A percentile compares a stretch with the other conserved stretches of the same genome.
These are phyloP conservation scores for Albatrellus ellisii DNA, from an alignment of 768 basidiomycete genomes.

Conservation along the genomic window DNA sequence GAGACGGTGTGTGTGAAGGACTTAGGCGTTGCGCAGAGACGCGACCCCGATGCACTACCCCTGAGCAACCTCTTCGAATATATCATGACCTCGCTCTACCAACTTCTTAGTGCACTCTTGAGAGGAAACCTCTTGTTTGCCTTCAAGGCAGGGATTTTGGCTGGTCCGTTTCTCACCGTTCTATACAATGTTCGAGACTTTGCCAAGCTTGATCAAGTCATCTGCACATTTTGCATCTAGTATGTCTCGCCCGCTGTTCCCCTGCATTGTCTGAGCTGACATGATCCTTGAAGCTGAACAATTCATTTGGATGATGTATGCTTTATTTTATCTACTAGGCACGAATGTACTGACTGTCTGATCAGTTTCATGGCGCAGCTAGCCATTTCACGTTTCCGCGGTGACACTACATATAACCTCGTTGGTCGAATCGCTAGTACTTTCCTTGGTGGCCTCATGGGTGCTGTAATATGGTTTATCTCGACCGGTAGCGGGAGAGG, in stretches of 20 bases:
- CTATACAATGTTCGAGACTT: constrained; percentile 36
- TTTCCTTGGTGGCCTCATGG: constrained; percentile 49
- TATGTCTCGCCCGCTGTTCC: constrained; percentile 19
- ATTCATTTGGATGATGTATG: constrained; percentile 62
- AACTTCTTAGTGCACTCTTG: constrained; percentile 25
- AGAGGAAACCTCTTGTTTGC: constrained; percentile 57
- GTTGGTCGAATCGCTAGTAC: constrained; percentile 49
- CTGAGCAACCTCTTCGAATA: constrained; percentile 47
- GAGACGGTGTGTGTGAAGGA: constrained; percentile 27
- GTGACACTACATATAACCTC: constrained; percentile 61
- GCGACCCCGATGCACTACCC: constrained; percentile 68
- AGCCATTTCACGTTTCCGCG: constrained; percentile 56
- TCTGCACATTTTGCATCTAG: constrained; percentile 47
- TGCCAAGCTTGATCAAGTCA: constrained; percentile 44
- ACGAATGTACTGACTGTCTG: background rate
- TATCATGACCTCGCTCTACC: constrained; percentile 33
- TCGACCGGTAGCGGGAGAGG: constrained; percentile 47
- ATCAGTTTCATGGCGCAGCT: constrained; percentile 64
- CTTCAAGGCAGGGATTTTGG: constrained; percentile 55
- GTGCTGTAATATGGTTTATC: constrained; percentile 64
- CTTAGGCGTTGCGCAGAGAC: constrained; percentile 38
- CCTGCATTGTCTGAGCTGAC: background rate
- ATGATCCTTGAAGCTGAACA: constrained; percentile 32
- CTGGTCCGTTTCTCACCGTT: constrained; percentile 17
- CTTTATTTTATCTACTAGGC: background rate